These are phyloP conservation scores for Drechslerella coelobrocha DNA, from an alignment of 2,329 filamentous ascomycete genomes.

Conservation along the genomic window DNA sequence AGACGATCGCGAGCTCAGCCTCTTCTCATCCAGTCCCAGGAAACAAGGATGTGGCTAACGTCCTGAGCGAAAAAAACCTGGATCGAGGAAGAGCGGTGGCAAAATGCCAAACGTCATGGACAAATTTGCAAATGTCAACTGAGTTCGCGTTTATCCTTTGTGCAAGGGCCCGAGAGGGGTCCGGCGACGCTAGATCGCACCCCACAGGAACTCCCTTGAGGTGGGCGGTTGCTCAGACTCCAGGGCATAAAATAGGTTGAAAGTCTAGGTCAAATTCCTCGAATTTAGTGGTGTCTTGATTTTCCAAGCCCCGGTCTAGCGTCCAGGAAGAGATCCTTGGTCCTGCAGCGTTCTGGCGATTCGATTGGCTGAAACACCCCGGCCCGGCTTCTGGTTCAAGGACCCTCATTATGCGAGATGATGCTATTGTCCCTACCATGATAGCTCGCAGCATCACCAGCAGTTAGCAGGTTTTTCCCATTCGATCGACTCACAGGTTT, in stretches of 20 bases:
- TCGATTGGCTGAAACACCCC: conserved; percentile 33
- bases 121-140: background rate
- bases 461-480: conserved; percentile 8
- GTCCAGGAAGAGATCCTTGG: conserved; percentile 11
- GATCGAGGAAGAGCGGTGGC: conserved; percentile 29
- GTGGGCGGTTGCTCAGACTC: conserved; percentile 48
- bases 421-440: conserved; percentile 44
- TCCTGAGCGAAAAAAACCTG: conserved; percentile 1
- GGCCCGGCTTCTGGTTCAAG: conserved; percentile 26
- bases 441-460: conserved; percentile 41
- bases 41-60: conserved; percentile 29
- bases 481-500: conserved; percentile 6
- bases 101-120: conserved; percentile 26
- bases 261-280: conserved; percentile 36
- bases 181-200: background rate
- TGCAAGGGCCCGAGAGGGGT: conserved; percentile 13
- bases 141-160: background rate
- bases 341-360: conserved; percentile 16
- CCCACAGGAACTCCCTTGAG: background rate
- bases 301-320: conserved; percentile 1
- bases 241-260: conserved; percentile 46
- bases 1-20: conserved; percentile 21
- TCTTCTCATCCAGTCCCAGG: background rate
- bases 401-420: conserved; percentile 49
- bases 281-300: conserved; percentile 40